Base-by-base conservation (phyloP, 2,329 filamentous ascomycete species). In the Cladophialophora yegresii region DNA sequence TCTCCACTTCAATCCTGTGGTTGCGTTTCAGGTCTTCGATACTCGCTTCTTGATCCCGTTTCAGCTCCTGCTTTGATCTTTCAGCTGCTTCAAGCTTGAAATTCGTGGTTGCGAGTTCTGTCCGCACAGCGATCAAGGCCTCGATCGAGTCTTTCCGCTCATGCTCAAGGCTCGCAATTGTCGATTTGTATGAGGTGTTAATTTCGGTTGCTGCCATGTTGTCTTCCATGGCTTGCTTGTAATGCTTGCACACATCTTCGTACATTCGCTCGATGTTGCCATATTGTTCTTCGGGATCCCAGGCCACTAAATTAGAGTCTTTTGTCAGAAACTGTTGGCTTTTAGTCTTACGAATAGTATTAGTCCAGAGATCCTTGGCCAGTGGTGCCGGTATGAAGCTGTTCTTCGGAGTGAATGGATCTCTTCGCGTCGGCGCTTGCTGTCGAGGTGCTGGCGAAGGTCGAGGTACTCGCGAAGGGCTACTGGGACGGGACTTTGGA, bases 261-360 rank as follows among this genome's bases (percentile, higher is more conserved):
- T 92, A 92, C 72, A 93, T 83, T 20, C 82, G 81, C 72, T 96
- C 91, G 78, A 97, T 88, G 65, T 87, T 84, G 67, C 88, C 87
- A 70, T 97, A 84, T 69, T 89, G 87, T 66, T 85, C 85, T 71
- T 92, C 88, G 70, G 92, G 87, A 75, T 97, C 92, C 84, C 89
- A 93, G 72, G 85, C 89, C 91, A 84, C 80, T 78, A 77, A 79
- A 83, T 91, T 89, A 87, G 92, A 91, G 82, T 88, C 80, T 80
- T 87, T 89, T 70, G 84, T 88, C 72, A 93, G 81, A 80, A 84
- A 93, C 1, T 75, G 22, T 13, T 75, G 75, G 69, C 84, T 83
- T 54, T 74, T 75, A 70, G 65, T 69, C 76, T 73, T 70, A 75
- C 67, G 64, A 64, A 72, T 69, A 8, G 57, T 59, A 33, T 28